Evolutionary conservation across 2,329 filamentous ascomycete genomes (phyloP).

Genomic region (Corinectria fuckeliana): DNA sequence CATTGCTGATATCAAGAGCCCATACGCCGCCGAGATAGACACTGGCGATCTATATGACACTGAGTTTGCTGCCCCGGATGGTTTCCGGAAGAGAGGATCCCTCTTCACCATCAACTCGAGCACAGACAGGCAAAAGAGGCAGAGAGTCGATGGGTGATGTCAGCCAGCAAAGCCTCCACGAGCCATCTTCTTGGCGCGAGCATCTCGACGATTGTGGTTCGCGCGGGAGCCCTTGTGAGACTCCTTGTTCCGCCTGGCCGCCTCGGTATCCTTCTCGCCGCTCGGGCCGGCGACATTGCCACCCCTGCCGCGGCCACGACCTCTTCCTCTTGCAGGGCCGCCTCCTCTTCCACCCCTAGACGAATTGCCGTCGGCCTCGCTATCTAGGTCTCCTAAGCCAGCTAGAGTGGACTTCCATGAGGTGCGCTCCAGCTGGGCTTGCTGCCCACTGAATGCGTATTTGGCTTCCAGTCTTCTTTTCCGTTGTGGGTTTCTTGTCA

Average conservation of each 20-base stretch:
- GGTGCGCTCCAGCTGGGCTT: conserved; percentile 69
- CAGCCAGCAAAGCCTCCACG: conserved; percentile 51
- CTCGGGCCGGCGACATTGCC: conserved; percentile 69
- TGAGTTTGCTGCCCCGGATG: conserved; percentile 13
- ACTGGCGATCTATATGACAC: conserved; percentile 44
- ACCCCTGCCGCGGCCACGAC: conserved; percentile 59
- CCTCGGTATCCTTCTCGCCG: conserved; percentile 74
- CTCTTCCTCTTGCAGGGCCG: conserved; percentile 55
- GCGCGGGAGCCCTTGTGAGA: conserved; percentile 81
- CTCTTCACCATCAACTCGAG: background rate
- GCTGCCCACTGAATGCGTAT: conserved; percentile 70
- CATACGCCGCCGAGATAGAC: conserved; percentile 47
- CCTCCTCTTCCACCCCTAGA: conserved; percentile 55
- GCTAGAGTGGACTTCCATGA: conserved; percentile 65
- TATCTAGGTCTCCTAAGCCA: conserved; percentile 64
- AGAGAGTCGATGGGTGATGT: conserved; percentile 26
- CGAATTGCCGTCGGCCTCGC: conserved; percentile 54
- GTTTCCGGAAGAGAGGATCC: conserved; percentile 28
- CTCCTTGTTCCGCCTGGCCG: conserved; percentile 78
- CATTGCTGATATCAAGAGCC: conserved; percentile 46
- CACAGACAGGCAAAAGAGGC: conserved; percentile 28
- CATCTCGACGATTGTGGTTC: conserved; percentile 85
- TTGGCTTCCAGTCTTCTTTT: conserved; percentile 74
- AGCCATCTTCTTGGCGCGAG: conserved; percentile 69
- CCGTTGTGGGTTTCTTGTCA: conserved; percentile 73